phyloP scores from a whole-genome alignment of 352 stramenopile species.

The Phytophthora meadii region DNA sequence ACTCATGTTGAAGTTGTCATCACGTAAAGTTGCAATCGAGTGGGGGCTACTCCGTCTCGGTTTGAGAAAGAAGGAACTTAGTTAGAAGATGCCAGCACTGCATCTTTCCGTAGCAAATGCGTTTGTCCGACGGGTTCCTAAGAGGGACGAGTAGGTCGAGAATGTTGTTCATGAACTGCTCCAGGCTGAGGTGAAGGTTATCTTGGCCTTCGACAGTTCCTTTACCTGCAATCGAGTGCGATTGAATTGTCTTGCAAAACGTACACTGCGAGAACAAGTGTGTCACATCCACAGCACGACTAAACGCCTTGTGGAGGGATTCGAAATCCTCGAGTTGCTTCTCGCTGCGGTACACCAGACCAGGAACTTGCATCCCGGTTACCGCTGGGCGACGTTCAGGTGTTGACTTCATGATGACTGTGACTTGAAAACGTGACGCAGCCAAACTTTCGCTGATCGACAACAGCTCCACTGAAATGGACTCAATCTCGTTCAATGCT shows the following conservation, averaged over 20 bases:
- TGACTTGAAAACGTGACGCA: conserved; percentile 1
- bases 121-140: conserved; percentile 1
- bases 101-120: conserved; percentile 15
- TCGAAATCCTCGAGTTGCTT: conserved; percentile 21
- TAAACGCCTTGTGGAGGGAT: neutral
- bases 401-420: conserved; percentile 3
- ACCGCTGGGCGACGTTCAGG: neutral
- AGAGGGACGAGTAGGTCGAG: conserved; percentile 4
- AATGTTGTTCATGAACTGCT: conserved; percentile 15
- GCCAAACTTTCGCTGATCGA: conserved; percentile 4
- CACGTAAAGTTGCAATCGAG: neutral
- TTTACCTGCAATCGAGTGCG: neutral
- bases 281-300: conserved; percentile 9
- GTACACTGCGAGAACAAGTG: conserved; percentile 18
- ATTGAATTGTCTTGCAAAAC: conserved; percentile 17
- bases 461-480: conserved; percentile 3
- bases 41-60: neutral
- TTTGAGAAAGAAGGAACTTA: conserved; percentile 10
- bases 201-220: neutral
- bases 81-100: conserved; percentile 18
- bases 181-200: conserved; percentile 1
- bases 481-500: conserved; percentile 3
- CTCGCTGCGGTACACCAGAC: conserved; percentile 1
- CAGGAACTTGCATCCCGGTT: neutral
- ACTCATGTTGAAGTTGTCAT: conserved; percentile 15